Percentiles rank a stretch among this genome's conserved stretches.
Conservation (phyloP, 2,329 filamentous ascomycete genomes). For the Fusarium nelsonii region DNA sequence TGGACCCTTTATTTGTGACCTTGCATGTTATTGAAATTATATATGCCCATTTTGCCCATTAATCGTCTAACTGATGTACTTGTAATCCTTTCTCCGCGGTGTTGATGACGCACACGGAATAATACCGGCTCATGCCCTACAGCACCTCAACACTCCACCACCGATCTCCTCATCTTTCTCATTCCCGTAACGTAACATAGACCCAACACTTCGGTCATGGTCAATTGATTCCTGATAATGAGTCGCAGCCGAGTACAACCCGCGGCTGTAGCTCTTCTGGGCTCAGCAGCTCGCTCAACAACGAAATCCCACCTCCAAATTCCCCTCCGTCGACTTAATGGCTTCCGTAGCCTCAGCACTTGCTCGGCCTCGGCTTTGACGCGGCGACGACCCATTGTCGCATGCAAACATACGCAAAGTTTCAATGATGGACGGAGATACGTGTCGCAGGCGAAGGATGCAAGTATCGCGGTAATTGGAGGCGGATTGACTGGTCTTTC, state of each 20-base stretch:
- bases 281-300: slow-evolving; percentile 36
- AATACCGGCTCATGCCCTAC: slow-evolving; percentile 38
- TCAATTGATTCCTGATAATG: slow-evolving; percentile 50
- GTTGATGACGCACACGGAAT: slow-evolving; percentile 38
- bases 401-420: slow-evolving; percentile 6
- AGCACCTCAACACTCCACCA: slow-evolving; percentile 35
- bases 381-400: slow-evolving; percentile 23
- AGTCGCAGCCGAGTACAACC: slow-evolving; percentile 47
- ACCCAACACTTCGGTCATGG: slow-evolving; percentile 40
- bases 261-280: slow-evolving; percentile 46
- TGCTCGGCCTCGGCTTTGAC: slow-evolving; percentile 21
- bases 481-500: slow-evolving; percentile 87
- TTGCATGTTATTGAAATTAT: not conserved
- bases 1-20: not conserved
- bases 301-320: not conserved
- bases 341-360: slow-evolving; percentile 32
- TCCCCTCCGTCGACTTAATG: slow-evolving; percentile 34
- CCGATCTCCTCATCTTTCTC: slow-evolving; percentile 31
- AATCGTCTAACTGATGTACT: not conserved
- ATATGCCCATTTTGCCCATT: not conserved
- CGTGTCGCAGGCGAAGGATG: slow-evolving; percentile 40
- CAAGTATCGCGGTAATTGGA: slow-evolving; percentile 75
- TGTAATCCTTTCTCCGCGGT: slow-evolving; percentile 1
- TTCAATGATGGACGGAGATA: slow-evolving; percentile 28
- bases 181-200: slow-evolving; percentile 16